Base-by-base conservation (phyloP, 805 yeast species). In the Cephaloascus albidus region DNA sequence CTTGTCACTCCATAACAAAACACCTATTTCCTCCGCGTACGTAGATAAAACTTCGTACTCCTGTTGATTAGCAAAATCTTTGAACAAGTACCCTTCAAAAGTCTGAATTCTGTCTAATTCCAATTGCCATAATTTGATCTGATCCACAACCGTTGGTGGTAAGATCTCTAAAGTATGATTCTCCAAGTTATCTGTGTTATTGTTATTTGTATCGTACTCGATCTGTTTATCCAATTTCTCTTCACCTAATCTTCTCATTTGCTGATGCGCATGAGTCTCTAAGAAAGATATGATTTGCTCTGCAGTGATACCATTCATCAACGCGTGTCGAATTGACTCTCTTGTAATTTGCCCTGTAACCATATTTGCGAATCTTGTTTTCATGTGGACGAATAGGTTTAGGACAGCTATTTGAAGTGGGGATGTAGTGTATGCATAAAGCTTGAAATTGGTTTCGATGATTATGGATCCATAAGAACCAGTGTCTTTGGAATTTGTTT, bases 91-190 rank as follows among this genome's bases (percentile, higher is more conserved):
- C 0, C 99, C 99, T 20, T 81, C 86, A 38, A 78, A 84, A 1
- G 93, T 76, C 48, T 84, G 80, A 46, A 93, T 85, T 60, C 99
- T 75, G 57, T 93, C 97, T 63, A 89, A 61, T 56, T 93, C 99
- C 43, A 93, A 67, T 63, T 93, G 97, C 99, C 99, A 93, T 39
- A 93, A 68, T 54, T 80, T 81, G 49, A 93, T 85, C 57, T 93
- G 99, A 60, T 93, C 99, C 1, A 86, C 85, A n/a, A 93, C 95
- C 0, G 96, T 93, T 0, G 97, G 96, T 3, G 97, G 97, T 4
- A 85, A 57, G 10, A 93, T 65, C 52, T 81, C 80, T 42, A 78
- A 50, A 45, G 72, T 55, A 47, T 78, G 74, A 45, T 72, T 71
- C 5, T 70, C 60, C 12, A 63, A 64, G 4, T 63, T 55, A 35